phyloP scores from a whole-genome alignment of 495 filamentous ascomycete genomes.

The Talaromyces liani region DNA sequence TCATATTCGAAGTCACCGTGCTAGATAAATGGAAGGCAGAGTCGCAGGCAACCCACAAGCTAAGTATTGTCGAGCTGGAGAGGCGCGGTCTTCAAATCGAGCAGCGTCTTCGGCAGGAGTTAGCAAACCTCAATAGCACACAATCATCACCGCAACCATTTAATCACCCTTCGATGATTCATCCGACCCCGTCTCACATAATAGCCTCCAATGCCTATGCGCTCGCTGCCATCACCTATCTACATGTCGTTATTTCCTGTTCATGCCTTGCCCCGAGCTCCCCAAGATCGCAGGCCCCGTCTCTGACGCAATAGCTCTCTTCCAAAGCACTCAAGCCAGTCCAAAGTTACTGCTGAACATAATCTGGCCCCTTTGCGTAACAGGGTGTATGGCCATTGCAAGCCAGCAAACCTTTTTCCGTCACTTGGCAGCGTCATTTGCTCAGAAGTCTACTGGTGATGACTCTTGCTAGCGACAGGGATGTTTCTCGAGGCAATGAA shows the following conservation, averaged over 20 bases:
- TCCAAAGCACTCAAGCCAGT: not conserved
- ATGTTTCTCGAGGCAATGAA: not conserved
- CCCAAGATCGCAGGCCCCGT: not conserved
- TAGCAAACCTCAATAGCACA: not conserved
- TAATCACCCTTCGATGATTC: not conserved
- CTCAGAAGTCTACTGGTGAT: not conserved
- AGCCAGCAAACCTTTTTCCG: not conserved
- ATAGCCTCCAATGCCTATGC: not conserved
- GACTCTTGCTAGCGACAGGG: not conserved
- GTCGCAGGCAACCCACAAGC: not conserved
- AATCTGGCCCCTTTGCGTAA: not conserved
- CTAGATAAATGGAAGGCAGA: conserved; percentile 5
- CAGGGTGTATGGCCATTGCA: not conserved
- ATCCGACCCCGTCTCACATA: not conserved
- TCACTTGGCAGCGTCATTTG: not conserved
- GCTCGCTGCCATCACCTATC: not conserved
- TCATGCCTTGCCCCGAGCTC: not conserved
- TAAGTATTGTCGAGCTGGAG: conserved; percentile 7
- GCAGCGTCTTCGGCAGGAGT: not conserved
- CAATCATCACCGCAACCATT: not conserved
- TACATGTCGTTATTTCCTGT: not conserved
- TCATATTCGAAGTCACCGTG: not conserved
- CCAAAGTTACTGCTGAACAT: not conserved
- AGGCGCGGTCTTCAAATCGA: conserved; percentile 5
- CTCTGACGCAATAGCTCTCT: not conserved